A percentile compares a stretch with the other conserved stretches of the same genome.
Evolutionary conservation across 2,329 filamentous ascomycete genomes (phyloP).

Genomic region (Paramyrothecium roridum): DNA sequence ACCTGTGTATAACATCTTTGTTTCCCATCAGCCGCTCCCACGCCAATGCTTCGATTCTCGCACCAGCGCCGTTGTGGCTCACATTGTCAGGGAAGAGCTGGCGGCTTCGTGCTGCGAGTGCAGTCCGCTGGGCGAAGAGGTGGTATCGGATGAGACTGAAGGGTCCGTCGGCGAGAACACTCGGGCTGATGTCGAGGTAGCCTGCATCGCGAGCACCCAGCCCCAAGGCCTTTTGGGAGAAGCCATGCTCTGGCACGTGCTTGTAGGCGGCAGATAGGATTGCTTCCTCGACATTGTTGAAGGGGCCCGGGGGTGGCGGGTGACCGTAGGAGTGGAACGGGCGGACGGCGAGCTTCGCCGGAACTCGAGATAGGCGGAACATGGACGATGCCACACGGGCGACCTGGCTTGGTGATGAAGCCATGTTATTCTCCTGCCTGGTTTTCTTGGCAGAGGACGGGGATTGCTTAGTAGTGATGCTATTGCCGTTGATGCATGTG

Average conservation of each 20-base stretch:
- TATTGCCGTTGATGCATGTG: too few relatives aligned
- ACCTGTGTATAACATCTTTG: conserved; percentile 65
- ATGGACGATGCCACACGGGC: neutral
- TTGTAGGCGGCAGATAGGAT: conserved; percentile 80
- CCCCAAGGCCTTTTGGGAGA: conserved; percentile 69
- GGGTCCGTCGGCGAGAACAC: conserved; percentile 73
- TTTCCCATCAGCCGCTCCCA: conserved; percentile 79
- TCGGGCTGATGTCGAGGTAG: conserved; percentile 82
- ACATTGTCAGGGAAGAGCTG: conserved; percentile 34
- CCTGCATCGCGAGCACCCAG: conserved; percentile 80
- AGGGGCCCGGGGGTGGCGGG: conserved; percentile 52
- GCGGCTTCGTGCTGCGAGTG: conserved; percentile 42
- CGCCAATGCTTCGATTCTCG: conserved; percentile 67
- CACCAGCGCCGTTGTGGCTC: conserved; percentile 44
- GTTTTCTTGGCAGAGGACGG: too few relatives aligned
- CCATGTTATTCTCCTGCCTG: too few relatives aligned
- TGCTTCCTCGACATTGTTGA: conserved; percentile 64
- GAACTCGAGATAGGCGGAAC: neutral
- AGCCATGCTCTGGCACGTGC: conserved; percentile 80
- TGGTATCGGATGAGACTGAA: conserved; percentile 83
- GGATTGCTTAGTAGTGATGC: neutral
- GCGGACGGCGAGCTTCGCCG: conserved; percentile 4
- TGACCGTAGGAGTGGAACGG: conserved; percentile 75
- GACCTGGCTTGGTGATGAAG: too few relatives aligned
- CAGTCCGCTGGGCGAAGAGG: conserved; percentile 63